phyloP scores from a whole-genome alignment of 495 filamentous ascomycete genomes.

The Talaromyces thailandensis region DNA sequence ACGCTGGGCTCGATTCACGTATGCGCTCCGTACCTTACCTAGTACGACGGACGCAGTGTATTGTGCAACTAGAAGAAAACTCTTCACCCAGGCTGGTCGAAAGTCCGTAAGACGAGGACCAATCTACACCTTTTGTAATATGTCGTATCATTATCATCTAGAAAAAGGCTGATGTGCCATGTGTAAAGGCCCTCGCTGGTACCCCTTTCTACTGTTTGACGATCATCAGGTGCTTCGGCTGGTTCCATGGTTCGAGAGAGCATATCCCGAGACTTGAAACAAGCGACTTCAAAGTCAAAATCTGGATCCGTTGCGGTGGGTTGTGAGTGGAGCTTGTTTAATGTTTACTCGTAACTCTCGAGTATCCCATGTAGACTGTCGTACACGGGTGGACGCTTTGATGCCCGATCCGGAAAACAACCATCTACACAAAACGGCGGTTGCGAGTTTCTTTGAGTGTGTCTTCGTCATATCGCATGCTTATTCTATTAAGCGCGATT shows the following conservation, averaged over 20 bases:
- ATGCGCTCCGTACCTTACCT: neutral
- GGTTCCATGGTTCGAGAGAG: neutral
- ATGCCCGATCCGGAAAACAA: neutral
- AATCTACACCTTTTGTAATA: too few species aligned
- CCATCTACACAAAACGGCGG: neutral
- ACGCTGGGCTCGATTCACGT: neutral
- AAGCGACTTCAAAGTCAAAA: neutral
- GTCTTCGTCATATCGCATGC: neutral
- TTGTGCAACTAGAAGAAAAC: neutral
- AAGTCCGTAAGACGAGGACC: neutral
- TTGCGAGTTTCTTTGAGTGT: neutral
- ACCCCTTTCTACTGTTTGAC: neutral
- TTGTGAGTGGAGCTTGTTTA: neutral
- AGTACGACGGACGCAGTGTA: neutral
- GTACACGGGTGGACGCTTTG: neutral
- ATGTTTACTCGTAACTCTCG: neutral
- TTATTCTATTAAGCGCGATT: neutral
- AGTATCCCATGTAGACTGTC: neutral
- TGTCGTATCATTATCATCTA: neutral
- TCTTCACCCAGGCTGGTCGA: neutral
- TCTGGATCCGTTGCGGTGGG: neutral
- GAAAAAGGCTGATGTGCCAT: neutral
- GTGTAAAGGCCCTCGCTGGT: neutral
- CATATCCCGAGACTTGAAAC: neutral
- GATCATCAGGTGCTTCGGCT: neutral